A percentile compares a stretch with the other conserved stretches of the same genome.
phyloP scores from a whole-genome alignment of 2,329 filamentous ascomycete genomes.

The Ascochyta lentis region DNA sequence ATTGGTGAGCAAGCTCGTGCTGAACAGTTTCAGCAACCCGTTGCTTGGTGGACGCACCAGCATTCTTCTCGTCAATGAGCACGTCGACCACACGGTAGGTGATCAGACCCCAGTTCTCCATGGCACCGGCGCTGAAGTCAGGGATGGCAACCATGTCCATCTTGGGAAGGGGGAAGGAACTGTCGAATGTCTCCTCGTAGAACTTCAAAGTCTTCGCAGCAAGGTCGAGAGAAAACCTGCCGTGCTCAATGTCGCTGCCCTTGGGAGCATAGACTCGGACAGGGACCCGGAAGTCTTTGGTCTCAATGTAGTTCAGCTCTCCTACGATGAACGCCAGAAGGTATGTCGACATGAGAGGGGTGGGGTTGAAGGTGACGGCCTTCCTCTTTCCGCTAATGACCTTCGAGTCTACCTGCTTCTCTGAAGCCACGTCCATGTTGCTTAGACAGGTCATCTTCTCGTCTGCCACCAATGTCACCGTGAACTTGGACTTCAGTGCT shows the following conservation, averaged over 20 bases:
- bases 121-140: conserved; percentile 92
- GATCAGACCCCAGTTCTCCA: conserved; percentile 98
- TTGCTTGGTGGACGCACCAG: conserved; percentile 87
- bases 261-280: conserved; percentile 93
- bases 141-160: conserved; percentile 98
- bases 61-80: conserved; percentile 89
- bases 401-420: conserved; percentile 73
- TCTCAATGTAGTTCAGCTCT: conserved; percentile 93
- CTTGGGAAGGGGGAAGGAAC: conserved; percentile 85
- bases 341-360: conserved; percentile 95
- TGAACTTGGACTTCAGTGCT: conserved; percentile 90
- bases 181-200: conserved; percentile 94
- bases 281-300: conserved; percentile 86
- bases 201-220: conserved; percentile 89
- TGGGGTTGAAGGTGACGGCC: conserved; percentile 89
- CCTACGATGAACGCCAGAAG: conserved; percentile 92
- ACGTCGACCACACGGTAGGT: conserved; percentile 94
- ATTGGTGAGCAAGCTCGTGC: conserved; percentile 96
- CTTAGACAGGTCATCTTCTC: conserved; percentile 89
- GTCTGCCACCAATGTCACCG: conserved; percentile 88
- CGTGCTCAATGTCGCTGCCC: conserved; percentile 88
- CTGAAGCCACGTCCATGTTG: conserved; percentile 92
- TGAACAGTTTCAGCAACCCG: conserved; percentile 94
- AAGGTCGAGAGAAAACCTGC: conserved; percentile 86
- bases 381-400: conserved; percentile 72